Conservation (phyloP, 2,329 filamentous ascomycete genomes). For the Cladosporium cucumerinum region DNA sequence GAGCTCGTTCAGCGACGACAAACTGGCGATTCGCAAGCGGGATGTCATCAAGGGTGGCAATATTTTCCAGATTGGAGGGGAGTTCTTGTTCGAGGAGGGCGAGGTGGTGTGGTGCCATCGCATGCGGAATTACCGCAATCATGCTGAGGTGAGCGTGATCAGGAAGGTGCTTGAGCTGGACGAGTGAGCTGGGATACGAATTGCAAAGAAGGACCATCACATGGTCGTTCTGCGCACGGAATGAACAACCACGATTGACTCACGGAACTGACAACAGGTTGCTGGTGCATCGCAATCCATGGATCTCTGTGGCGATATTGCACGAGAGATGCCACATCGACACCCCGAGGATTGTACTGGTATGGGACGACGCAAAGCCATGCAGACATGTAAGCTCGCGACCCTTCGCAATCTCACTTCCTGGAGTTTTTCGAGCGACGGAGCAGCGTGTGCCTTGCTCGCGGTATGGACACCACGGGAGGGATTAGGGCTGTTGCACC, state of each 20-base stretch:
- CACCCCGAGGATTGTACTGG: neutral
- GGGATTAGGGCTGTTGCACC: neutral
- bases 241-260: neutral
- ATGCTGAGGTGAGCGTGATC: constrained; percentile 36
- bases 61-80: constrained; percentile 40
- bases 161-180: constrained; percentile 38
- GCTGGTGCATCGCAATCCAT: neutral
- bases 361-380: neutral
- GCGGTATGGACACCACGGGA: neutral
- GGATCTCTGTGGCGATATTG: too few relatives aligned
- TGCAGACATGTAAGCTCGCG: neutral
- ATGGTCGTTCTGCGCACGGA: neutral
- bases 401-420: neutral
- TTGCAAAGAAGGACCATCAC: neutral
- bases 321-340: neutral
- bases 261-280: neutral
- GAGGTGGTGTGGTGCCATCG: constrained; percentile 42
- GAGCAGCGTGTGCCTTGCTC: neutral
- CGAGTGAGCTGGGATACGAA: constrained; percentile 17
- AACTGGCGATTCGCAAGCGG: constrained; percentile 28
- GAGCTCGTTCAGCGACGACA: constrained; percentile 5
- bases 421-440: neutral
- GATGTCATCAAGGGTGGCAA: constrained; percentile 37
- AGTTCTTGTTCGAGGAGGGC: constrained; percentile 42
- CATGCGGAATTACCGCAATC: constrained; percentile 39